Evolutionary conservation across 805 yeast genomes (phyloP).

Genomic region (Ogataea neopini): DNA sequence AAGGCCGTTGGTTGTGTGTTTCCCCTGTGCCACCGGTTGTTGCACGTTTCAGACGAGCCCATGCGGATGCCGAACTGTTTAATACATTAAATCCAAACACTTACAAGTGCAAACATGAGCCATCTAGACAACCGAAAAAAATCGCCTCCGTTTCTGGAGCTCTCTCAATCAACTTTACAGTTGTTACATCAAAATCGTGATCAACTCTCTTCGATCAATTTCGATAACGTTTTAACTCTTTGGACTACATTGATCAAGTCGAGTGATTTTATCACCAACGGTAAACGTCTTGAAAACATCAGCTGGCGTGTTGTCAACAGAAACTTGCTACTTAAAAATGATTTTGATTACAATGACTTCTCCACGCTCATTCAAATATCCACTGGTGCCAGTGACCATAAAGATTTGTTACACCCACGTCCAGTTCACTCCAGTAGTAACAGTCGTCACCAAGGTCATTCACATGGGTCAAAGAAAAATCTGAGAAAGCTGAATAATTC

Average conservation of each 20-base stretch:
- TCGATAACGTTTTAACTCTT: slow-evolving; percentile 41
- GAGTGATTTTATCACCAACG: slow-evolving; percentile 34
- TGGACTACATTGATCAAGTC: slow-evolving; percentile 43
- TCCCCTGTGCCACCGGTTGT: not conserved
- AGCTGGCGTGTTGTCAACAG: slow-evolving; percentile 39
- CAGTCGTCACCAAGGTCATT: not conserved
- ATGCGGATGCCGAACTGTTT: not conserved
- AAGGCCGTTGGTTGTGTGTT: not conserved
- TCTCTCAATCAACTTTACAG: slow-evolving; percentile 31
- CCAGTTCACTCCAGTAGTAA: not conserved
- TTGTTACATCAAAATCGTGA: slow-evolving; percentile 24
- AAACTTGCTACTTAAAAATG: slow-evolving; percentile 27
- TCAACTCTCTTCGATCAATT: slow-evolving; percentile 31
- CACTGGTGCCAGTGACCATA: slow-evolving; percentile 11
- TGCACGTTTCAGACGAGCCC: not conserved
- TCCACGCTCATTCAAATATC: slow-evolving; percentile 33
- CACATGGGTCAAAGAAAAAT: not conserved
- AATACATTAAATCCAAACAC: not conserved
- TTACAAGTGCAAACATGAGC: slow-evolving; percentile 15
- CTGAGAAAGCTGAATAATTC: not conserved
- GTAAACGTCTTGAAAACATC: slow-evolving; percentile 37
- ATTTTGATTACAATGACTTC: slow-evolving; percentile 29
- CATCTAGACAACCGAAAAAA: slow-evolving; percentile 28
- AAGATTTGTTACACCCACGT: not conserved
- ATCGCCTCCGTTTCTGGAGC: slow-evolving; percentile 35